Evolutionary conservation across 2,329 filamentous ascomycete genomes (phyloP), one percentile per base, ranked within the genome.

Genomic region (Orbilia quercus): DNA sequence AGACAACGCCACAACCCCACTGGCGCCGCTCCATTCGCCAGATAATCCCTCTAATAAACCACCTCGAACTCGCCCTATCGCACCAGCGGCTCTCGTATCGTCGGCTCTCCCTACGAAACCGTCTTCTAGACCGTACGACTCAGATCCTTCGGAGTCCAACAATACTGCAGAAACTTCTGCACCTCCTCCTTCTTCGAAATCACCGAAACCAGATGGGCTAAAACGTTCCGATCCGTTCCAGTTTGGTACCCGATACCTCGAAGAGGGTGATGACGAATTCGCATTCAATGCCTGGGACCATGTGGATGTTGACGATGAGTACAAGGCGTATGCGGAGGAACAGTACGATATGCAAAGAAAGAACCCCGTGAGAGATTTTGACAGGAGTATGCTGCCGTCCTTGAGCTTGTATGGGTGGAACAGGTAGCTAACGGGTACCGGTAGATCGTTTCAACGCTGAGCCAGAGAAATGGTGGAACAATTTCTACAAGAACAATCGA

Each of bases 281-380:
- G 90, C 96, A 81, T 96, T 95, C 87, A 99, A 99, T 81, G 95
- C 95, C 38, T 99, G 95, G 95, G 95, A 99, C 80, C 94, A 99
- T 80, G 95, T 98, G 80, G 90, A 94, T 82, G 92, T 92, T 80
- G 94, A 98, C 82, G 88, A 91, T 77, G 85, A 89, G 42, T 98
- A 96, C 84, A 89, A 90, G 79, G 87, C 90, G 79, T 96, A 95
- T 81, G 89, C 92, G 73, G 88, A 93, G 81, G 82, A 88, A 79
- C 95, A 98, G 82, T 94, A 91, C 79, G 86, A 87, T 50, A 90
- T 90, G 82, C 95, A 99, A 82, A 89, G 93, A 76, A 87, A 90
- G 78, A 86, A 90, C 74, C 94, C 93, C 65, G 95, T 97, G 54
- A 93, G 90, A 45, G 92, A 96, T 75, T 97, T 96, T 84, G 93